Evolutionary conservation across 306 rosid species (phyloP).

Genomic region (Glycine latifolia): DNA sequence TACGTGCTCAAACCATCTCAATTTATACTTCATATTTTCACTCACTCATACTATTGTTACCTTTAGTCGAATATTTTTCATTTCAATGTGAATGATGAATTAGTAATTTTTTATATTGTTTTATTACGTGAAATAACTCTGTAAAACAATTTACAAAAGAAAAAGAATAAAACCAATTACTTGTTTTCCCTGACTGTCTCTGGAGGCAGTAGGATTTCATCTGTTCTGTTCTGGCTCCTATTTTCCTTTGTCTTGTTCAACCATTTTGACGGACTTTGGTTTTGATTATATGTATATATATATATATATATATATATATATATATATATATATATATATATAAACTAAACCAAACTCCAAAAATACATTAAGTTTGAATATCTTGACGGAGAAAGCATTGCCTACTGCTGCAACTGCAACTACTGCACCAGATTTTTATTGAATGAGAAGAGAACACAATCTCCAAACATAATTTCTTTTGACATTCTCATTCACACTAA

Average conservation of each 20-base stretch:
- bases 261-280: neutral
- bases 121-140: too few relatives aligned
- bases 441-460: neutral
- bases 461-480: neutral
- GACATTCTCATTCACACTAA: neutral
- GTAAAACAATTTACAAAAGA: too few relatives aligned
- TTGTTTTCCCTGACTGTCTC: neutral
- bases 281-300: too few relatives aligned
- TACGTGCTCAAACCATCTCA: too few relatives aligned
- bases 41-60: too few relatives aligned
- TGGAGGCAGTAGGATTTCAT: neutral
- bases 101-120: too few relatives aligned
- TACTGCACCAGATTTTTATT: neutral
- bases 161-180: too few relatives aligned
- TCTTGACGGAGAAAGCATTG: conserved; percentile 27
- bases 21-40: too few relatives aligned
- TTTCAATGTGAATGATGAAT: too few relatives aligned
- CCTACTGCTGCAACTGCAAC: neutral
- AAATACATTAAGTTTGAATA: neutral
- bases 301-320: too few relatives aligned
- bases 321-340: too few relatives aligned
- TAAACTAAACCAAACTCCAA: neutral
- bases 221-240: neutral
- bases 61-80: too few relatives aligned
- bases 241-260: neutral